These are phyloP conservation scores for Alliaria petiolata DNA, from an alignment of 345 rosid genomes.

Conservation along the genomic window DNA sequence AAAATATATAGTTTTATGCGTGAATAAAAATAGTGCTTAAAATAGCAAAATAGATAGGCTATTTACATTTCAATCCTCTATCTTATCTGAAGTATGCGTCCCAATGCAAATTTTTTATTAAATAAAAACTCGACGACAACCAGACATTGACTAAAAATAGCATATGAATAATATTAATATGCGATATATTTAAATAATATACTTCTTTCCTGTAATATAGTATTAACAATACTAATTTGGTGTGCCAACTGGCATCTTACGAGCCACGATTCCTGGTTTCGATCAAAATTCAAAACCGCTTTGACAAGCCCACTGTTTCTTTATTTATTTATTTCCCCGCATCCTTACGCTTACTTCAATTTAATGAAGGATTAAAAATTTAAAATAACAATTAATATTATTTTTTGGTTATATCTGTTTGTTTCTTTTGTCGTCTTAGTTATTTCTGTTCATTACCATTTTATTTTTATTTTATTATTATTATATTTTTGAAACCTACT, in stretches of 20 bases:
- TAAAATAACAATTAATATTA: not conserved
- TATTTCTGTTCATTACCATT: not conserved
- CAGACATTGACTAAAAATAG: conserved; percentile 34
- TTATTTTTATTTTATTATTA: too few relatives aligned
- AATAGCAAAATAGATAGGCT: too few relatives aligned
- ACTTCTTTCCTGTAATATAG: not conserved
- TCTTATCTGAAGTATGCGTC: conserved; percentile 36
- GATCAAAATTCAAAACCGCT: conserved; percentile 30
- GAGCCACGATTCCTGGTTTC: conserved; percentile 29
- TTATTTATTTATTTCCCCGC: too few relatives aligned
- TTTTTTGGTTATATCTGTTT: not conserved
- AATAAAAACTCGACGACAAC: conserved; percentile 23
- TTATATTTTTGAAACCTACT: too few relatives aligned
- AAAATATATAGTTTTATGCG: too few relatives aligned
- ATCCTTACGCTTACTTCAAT: too few relatives aligned
- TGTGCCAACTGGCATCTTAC: conserved; percentile 30
- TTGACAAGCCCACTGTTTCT: conserved; percentile 29
- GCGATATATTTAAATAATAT: not conserved
- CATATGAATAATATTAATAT: conserved; percentile 24
- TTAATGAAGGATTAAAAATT: not conserved
- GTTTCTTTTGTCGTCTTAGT: conserved; percentile 1
- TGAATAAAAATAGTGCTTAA: too few relatives aligned
- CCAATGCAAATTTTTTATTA: conserved; percentile 23
- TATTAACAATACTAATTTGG: not conserved
- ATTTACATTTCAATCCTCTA: not conserved